Percentiles rank a stretch among this genome's conserved stretches.
Conservation (phyloP, 805 yeast genomes). For the Komagataella populi region DNA sequence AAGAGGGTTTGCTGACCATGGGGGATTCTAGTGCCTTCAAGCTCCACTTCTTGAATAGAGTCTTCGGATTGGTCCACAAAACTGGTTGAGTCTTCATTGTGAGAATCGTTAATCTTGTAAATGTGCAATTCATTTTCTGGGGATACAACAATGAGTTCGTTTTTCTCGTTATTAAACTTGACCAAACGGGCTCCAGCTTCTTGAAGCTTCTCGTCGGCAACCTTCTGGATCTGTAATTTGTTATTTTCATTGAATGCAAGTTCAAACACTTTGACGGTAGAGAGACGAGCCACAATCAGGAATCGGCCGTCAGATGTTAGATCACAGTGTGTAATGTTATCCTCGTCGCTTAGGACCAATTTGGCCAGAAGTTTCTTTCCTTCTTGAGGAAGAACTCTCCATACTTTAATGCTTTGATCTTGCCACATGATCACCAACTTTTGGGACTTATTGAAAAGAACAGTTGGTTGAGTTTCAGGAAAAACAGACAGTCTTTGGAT, state of each 20-base stretch:
- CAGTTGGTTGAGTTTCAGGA: constrained; percentile 13
- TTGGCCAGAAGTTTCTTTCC: constrained; percentile 52
- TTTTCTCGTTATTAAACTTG: constrained; percentile 28
- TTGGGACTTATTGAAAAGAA: constrained; percentile 23
- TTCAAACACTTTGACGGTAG: constrained; percentile 55
- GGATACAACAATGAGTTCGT: constrained; percentile 33
- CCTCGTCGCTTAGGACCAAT: constrained; percentile 58
- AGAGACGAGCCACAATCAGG: constrained; percentile 59
- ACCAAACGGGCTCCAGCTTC: constrained; percentile 43
- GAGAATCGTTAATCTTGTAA: constrained; percentile 13
- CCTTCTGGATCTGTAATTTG: constrained; percentile 33
- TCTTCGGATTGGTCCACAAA: constrained; percentile 22
- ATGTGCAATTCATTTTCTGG: constrained; percentile 41
- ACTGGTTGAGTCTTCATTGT: constrained; percentile 16
- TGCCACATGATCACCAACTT: constrained; percentile 65
- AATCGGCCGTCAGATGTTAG: constrained; percentile 52
- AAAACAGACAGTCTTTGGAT: constrained; percentile 54
- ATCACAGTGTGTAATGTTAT: constrained; percentile 58
- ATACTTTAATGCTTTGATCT: constrained; percentile 68
- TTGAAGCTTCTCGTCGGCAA: constrained; percentile 28
- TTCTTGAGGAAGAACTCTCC: constrained; percentile 34
- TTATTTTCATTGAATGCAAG: constrained; percentile 26
- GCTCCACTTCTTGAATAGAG: constrained; percentile 21
- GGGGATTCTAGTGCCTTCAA: constrained; percentile 19
- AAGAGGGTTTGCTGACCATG: constrained; percentile 22